Base-by-base conservation (phyloP, 768 basidiomycete genomes). In the Fomitopsis serialis region DNA sequence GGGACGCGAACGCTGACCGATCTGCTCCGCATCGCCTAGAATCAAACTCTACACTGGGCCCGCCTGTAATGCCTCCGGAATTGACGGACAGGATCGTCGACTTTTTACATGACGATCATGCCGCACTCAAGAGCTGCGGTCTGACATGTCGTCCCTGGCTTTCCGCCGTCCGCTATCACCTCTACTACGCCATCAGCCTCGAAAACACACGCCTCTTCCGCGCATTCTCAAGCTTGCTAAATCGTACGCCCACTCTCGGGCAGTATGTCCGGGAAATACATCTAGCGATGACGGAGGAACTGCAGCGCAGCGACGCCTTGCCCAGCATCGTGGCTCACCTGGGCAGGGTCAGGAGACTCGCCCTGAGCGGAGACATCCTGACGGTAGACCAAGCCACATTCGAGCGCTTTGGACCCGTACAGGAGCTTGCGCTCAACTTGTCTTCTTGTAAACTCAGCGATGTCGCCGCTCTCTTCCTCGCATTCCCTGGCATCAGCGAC, bases 61-160 rank as follows among this genome's bases (percentile, higher is more conserved):
- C 23, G 21, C 13, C 8, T 23, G 12, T 45, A 22, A 27, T 49
- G 34, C 48, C 48, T 21, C 48, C 48, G 35, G 48, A 49, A 37
- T 12, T 49, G 25, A 36, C 34, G 15, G 48, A 49, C 34, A 32
- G 48, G 29, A 49, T 49, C 19, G 32, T 49, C 29, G 48, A 49
- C 48, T 49, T 49, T 35, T 32, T 49, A 22, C 32, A 32, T n/a
- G 48, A 32, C 29, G 48, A 49, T 23, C 29, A 11, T 6, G 34
- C 35, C 29, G n/a, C 48, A 13, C 48, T 49, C 15, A 32, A 32
- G 10, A 37, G 34, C 27, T 56, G 52, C 22, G 55, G 53, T 3
- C 55, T 62, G 17, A 57, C 58, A 21, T 62, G 63, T 42, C 55
- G 57, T 15, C 24, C 36, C 22, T 62, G 61, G 63, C 58, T 63